phyloP scores from a whole-genome alignment of 352 stramenopile species.

The Phytophthora gonapodyides region DNA sequence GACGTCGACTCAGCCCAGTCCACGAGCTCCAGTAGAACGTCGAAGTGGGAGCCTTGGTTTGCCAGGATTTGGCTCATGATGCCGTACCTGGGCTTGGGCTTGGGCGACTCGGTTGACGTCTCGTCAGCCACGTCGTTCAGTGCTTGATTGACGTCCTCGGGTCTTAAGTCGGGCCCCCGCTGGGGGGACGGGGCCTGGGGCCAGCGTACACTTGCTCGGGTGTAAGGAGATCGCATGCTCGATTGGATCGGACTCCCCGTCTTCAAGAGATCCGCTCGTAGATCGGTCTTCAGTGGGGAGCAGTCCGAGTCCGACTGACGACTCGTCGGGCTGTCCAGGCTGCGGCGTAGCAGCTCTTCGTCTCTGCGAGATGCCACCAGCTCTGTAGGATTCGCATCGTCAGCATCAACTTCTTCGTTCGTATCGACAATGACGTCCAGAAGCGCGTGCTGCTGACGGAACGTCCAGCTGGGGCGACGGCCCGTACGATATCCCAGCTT shows the following conservation, averaged over 20 bases:
- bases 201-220: conserved; percentile 49
- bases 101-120: neutral
- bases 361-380: neutral
- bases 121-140: conserved; percentile 4
- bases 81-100: conserved; percentile 32
- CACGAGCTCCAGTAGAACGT: conserved; percentile 61
- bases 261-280: conserved; percentile 16
- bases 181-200: conserved; percentile 44
- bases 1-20: conserved; percentile 56
- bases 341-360: neutral
- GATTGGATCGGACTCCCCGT: conserved; percentile 25
- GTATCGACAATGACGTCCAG: conserved; percentile 61
- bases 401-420: conserved; percentile 36
- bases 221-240: conserved; percentile 44
- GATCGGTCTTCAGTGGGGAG: conserved; percentile 20
- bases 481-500: conserved; percentile 25
- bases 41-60: conserved; percentile 60
- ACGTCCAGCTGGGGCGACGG: conserved; percentile 67
- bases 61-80: conserved; percentile 61
- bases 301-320: neutral
- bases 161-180: conserved; percentile 51
- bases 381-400: neutral
- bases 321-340: neutral
- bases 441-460: conserved; percentile 56
- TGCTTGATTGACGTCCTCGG: conserved; percentile 35